Evolutionary conservation across 768 basidiomycete genomes (phyloP).

Genomic region (Dacryopinax spathularia): DNA sequence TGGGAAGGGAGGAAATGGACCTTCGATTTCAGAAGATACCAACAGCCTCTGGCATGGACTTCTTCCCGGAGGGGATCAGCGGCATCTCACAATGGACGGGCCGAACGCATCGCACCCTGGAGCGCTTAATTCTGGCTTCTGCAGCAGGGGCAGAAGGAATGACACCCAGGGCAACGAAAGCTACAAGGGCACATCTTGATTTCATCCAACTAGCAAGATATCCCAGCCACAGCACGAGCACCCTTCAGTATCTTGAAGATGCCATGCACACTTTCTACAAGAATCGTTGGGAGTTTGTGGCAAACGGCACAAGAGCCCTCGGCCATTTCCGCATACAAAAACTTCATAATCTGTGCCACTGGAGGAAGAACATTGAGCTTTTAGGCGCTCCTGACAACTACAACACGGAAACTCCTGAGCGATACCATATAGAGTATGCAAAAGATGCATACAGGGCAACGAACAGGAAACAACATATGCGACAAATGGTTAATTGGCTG

Average conservation of each 20-base stretch:
- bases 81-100: background rate
- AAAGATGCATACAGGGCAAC: constrained; percentile 25
- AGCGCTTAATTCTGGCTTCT: background rate
- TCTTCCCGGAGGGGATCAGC: background rate
- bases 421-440: constrained; percentile 33
- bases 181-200: constrained; percentile 13
- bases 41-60: background rate
- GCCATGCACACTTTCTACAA: background rate
- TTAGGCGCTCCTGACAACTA: constrained; percentile 26
- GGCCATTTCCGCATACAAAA: constrained; percentile 30
- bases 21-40: constrained; percentile 18
- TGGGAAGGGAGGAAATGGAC: constrained; percentile 25
- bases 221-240: constrained; percentile 3
- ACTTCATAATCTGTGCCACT: constrained; percentile 23
- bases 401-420: constrained; percentile 27
- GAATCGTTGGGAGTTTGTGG: constrained; percentile 15
- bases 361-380: constrained; percentile 16
- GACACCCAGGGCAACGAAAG: background rate
- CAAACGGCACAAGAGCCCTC: constrained; percentile 4
- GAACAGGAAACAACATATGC: constrained; percentile 25
- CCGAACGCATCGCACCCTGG: background rate
- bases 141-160: background rate
- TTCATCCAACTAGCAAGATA: constrained; percentile 20
- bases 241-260: background rate
- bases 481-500: constrained; percentile 32